phyloP scores from a whole-genome alignment of 805 yeast genomes.

The Blastobotrys mokoenaii region DNA sequence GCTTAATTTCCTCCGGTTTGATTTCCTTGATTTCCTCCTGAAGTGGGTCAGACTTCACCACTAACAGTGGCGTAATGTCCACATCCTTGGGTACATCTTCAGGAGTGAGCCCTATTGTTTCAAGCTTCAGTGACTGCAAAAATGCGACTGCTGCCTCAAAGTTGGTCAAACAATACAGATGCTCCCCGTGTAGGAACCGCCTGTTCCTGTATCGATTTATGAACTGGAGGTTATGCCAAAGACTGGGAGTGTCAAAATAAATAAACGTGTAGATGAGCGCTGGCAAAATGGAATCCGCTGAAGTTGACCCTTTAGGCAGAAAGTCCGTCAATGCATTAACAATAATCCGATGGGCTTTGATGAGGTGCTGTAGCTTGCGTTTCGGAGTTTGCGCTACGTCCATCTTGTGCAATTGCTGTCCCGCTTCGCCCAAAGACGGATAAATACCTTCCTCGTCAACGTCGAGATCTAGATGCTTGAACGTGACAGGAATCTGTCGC shows the following conservation, averaged over 20 bases:
- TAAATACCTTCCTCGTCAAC: conserved; percentile 10
- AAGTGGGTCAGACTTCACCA: conserved; percentile 4
- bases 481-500: conserved; percentile 20
- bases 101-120: conserved; percentile 24
- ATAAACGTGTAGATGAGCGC: conserved; percentile 29
- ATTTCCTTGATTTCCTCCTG: not conserved
- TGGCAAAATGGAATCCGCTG: conserved; percentile 35
- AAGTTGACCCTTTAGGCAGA: conserved; percentile 15
- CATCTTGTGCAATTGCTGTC: conserved; percentile 17
- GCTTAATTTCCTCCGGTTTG: not conserved
- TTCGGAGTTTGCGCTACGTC: conserved; percentile 27
- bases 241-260: conserved; percentile 23
- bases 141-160: conserved; percentile 35
- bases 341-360: conserved; percentile 30
- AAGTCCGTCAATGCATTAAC: conserved; percentile 23
- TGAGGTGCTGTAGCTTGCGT: conserved; percentile 27
- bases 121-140: conserved; percentile 28
- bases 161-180: conserved; percentile 35
- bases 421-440: conserved; percentile 12
- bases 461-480: conserved; percentile 26
- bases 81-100: conserved; percentile 15
- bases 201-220: conserved; percentile 33
- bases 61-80: conserved; percentile 14
- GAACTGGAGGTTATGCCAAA: conserved; percentile 31
- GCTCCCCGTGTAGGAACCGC: conserved; percentile 29